Evolutionary conservation across 441 rosid species (phyloP).

Genomic region (Gossypium schwendimanii): DNA sequence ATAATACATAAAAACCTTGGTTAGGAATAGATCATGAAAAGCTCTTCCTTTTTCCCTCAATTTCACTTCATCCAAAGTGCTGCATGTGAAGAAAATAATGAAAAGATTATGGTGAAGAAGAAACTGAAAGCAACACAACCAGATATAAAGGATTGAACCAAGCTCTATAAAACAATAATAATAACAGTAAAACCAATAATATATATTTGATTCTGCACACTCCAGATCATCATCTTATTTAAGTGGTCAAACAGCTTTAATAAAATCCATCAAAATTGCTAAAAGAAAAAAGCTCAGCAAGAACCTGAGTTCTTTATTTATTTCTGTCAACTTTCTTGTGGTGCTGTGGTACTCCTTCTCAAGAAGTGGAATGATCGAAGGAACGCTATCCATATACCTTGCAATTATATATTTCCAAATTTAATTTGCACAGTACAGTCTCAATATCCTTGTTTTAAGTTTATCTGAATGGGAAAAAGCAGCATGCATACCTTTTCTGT

Average conservation of each 20-base stretch:
- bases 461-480: constrained; percentile 6
- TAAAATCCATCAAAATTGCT: constrained; percentile 9
- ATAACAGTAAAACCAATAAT: neutral
- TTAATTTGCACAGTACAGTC: constrained; percentile 10
- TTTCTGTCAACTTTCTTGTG: constrained; percentile 60
- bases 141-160: neutral
- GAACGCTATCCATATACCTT: constrained; percentile 91
- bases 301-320: constrained; percentile 81
- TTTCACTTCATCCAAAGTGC: constrained; percentile 84
- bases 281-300: neutral
- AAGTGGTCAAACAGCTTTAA: neutral
- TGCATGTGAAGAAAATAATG: constrained; percentile 26
- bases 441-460: neutral
- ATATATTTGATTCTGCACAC: constrained; percentile 1
- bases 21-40: constrained; percentile 85
- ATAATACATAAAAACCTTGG: constrained; percentile 50
- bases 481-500: constrained; percentile 53
- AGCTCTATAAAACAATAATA: neutral
- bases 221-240: neutral
- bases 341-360: constrained; percentile 79
- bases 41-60: constrained; percentile 86
- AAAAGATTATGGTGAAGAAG: neutral
- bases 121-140: neutral
- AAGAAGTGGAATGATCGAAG: constrained; percentile 78
- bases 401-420: constrained; percentile 18